These are phyloP conservation scores for Sordariomycetes sp. DNA, from an alignment of 2,329 filamentous ascomycete genomes.

Conservation along the genomic window DNA sequence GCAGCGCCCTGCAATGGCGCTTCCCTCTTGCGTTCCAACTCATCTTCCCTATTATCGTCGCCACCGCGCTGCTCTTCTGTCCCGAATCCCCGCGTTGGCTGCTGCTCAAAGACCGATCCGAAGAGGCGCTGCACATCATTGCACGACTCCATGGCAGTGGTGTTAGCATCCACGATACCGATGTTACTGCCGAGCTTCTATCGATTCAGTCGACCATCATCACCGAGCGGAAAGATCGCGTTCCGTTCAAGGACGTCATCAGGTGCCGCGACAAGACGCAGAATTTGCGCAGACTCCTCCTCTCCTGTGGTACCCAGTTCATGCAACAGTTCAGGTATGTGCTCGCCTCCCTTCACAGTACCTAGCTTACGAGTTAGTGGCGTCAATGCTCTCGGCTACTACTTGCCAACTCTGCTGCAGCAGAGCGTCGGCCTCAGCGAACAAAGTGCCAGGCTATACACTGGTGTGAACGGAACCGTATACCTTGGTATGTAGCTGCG, in stretches of 20 bases:
- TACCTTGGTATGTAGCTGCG: slow-evolving; percentile 17
- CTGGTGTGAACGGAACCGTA: slow-evolving; percentile 37
- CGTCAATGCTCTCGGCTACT: slow-evolving; percentile 31
- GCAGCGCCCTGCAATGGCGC: slow-evolving; percentile 23
- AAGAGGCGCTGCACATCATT: slow-evolving; percentile 47
- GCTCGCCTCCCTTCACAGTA: no score
- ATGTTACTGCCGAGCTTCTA: slow-evolving; percentile 21
- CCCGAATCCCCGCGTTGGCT: slow-evolving; percentile 44
- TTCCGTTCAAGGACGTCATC: slow-evolving; percentile 22
- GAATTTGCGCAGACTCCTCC: slow-evolving; percentile 22
- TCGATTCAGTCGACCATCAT: slow-evolving; percentile 25
- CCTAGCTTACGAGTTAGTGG: no score
- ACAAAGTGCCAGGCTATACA: slow-evolving; percentile 41
- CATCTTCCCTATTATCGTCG: slow-evolving; percentile 24
- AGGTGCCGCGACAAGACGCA: slow-evolving; percentile 26
- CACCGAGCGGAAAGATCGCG: slow-evolving; percentile 21
- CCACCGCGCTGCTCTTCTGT: slow-evolving; percentile 17
- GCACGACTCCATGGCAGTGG: slow-evolving; percentile 45
- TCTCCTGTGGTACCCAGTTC: slow-evolving; percentile 35
- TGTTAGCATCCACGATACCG: slow-evolving; percentile 11
- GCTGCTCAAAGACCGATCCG: slow-evolving; percentile 41
- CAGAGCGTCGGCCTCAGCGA: slow-evolving; percentile 44
- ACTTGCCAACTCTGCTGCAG: slow-evolving; percentile 45
- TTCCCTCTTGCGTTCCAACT: slow-evolving; percentile 27
- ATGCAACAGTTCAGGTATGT: slow-evolving; percentile 39